Percentiles rank a stretch among this genome's conserved stretches.
Conservation (phyloP, 306 rosid genomes). For the Biancaea sappan region DNA sequence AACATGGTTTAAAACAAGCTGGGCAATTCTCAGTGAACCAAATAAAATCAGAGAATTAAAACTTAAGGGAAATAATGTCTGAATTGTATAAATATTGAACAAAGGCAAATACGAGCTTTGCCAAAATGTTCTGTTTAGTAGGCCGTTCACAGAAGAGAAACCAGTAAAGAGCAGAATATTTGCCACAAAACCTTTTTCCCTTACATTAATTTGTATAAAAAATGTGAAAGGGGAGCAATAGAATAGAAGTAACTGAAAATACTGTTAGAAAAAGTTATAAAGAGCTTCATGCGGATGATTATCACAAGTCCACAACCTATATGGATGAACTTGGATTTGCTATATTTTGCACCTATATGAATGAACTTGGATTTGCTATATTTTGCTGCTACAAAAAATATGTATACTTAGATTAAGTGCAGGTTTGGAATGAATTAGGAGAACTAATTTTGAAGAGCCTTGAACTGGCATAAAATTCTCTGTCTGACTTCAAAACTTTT, state of each 20-base stretch:
- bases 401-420: neutral
- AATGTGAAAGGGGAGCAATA: constrained; percentile 2
- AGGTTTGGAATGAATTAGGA: neutral
- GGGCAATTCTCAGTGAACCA: constrained; percentile 20
- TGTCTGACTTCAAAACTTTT: constrained; percentile 3
- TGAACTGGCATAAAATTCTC: neutral
- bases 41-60: constrained; percentile 12
- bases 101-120: neutral
- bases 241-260: constrained; percentile 10
- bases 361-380: neutral
- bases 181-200: neutral
- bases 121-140: constrained; percentile 23
- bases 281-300: neutral
- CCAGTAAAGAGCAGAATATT: neutral
- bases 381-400: neutral
- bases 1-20: constrained; percentile 24
- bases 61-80: constrained; percentile 1
- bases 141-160: constrained; percentile 15
- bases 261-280: neutral
- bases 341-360: neutral
- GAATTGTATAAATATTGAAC: constrained; percentile 8
- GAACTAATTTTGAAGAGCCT: neutral
- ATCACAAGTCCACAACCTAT: neutral
- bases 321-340: neutral
- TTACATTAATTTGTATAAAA: neutral